Evolutionary conservation across 306 rosid species (phyloP), one percentile per base, ranked within the genome.

Genomic region (Trichosanthes truncata): DNA sequence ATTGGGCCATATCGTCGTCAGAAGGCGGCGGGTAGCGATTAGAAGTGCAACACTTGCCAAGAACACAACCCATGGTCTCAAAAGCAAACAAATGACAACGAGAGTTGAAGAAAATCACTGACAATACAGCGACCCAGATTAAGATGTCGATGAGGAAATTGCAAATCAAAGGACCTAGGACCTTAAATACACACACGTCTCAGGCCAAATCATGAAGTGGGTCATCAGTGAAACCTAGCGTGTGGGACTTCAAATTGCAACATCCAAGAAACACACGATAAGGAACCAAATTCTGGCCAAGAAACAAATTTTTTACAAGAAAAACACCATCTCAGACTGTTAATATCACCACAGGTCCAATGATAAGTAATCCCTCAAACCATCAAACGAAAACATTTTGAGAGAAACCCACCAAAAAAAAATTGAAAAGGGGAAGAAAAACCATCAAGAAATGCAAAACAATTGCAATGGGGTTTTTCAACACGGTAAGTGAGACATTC

Each of bases 61-160:
- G 84, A 60, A 96, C 94, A 78, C 99, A 93, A 40, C 99, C 99
- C 99, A 96, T 96, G 82, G 41, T 66, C 65, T 63, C 72, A 7
- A 75, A 79, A 12, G 33, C 31, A 71, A 36, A 29, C 56, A 29
- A 33, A 57, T 55, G 21, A 36, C 41, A 38, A 51, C 49, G n/a
- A 55, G 13, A 38, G 13, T 9, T n/a, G 48, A 43, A 29, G n/a
- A 67, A 71, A 60, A 78, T 41, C 41, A 78, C 65, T 29, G 51
- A 61, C 41, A 74, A 1, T 48, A 17, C 61, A 74, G 40, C 56
- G 49, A 73, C 49, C 26, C 59, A 45, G 20, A 73, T 73, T 5
- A 73, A 46, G 0, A 45, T 26, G 59, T 13, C 41, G 38, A 35
- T 26, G 6, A 6, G 9, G 4, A 57, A 41, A 26, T 6, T 41